Evolutionary conservation across 495 filamentous ascomycete genomes (phyloP).

Genomic region (Xylaria bambusicola): DNA sequence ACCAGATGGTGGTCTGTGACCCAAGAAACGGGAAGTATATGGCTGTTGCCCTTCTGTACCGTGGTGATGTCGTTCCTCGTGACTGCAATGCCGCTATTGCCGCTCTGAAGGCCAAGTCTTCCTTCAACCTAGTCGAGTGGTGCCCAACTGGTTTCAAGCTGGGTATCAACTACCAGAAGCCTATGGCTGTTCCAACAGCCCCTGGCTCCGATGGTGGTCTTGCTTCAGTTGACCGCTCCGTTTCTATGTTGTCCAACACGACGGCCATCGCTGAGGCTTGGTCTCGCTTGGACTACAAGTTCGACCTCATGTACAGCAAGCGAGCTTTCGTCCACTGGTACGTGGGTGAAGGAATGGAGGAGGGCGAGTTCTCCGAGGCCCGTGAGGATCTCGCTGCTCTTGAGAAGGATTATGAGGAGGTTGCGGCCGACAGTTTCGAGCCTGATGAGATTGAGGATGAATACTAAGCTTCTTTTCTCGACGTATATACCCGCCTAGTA

Average conservation of each 20-base stretch:
- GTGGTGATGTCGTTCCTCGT: slow-evolving; percentile 83
- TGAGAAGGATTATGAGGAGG: slow-evolving; percentile 92
- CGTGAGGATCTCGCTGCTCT: slow-evolving; percentile 87
- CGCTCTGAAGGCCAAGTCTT: slow-evolving; percentile 79
- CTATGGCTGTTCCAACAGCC: slow-evolving; percentile 71
- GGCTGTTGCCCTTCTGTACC: slow-evolving; percentile 87
- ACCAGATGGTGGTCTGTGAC: slow-evolving; percentile 95
- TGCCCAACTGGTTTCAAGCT: slow-evolving; percentile 97
- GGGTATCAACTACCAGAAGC: slow-evolving; percentile 92
- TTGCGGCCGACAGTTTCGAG: slow-evolving; percentile 71
- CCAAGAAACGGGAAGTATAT: slow-evolving; percentile 93
- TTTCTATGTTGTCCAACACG: slow-evolving; percentile 90
- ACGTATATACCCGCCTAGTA: slow-evolving; percentile 32
- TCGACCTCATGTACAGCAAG: slow-evolving; percentile 97
- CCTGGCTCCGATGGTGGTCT: slow-evolving; percentile 62
- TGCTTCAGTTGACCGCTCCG: slow-evolving; percentile 80
- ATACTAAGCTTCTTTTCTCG: slow-evolving; percentile 56
- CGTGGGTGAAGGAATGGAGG: slow-evolving; percentile 94
- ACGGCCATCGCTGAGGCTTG: slow-evolving; percentile 91
- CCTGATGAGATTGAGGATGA: slow-evolving; percentile 66
- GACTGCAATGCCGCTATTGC: slow-evolving; percentile 81
- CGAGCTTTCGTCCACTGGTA: slow-evolving; percentile 96
- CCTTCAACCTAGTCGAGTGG: slow-evolving; percentile 94
- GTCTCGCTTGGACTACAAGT: slow-evolving; percentile 87
- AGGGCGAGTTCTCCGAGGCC: slow-evolving; percentile 90